phyloP scores from a whole-genome alignment of 768 basidiomycete genomes.

The Collybia nuda region DNA sequence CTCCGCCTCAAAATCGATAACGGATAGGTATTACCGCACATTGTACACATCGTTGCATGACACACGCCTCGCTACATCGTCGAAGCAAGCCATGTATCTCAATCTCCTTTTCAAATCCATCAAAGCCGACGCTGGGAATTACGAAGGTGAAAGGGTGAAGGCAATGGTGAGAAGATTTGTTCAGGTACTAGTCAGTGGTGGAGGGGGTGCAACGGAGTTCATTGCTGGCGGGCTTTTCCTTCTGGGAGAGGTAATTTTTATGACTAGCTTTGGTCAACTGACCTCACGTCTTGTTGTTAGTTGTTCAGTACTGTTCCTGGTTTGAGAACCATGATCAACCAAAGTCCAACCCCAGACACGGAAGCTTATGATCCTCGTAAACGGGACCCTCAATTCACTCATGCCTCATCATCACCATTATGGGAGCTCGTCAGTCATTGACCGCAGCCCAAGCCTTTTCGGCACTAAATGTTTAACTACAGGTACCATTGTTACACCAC shows the following conservation, averaged over 20 bases:
- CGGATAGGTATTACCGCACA: slow-evolving; percentile 75
- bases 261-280: neutral
- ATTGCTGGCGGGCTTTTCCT: slow-evolving; percentile 86
- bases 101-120: slow-evolving; percentile 91
- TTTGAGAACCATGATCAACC: slow-evolving; percentile 38
- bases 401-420: slow-evolving; percentile 75
- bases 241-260: slow-evolving; percentile 70
- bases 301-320: slow-evolving; percentile 43
- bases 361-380: slow-evolving; percentile 82
- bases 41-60: slow-evolving; percentile 91
- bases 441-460: neutral
- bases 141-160: slow-evolving; percentile 58
- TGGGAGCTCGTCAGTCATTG: slow-evolving; percentile 81
- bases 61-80: slow-evolving; percentile 72
- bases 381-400: slow-evolving; percentile 85
- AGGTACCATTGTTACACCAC: slow-evolving; percentile 82
- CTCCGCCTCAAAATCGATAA: slow-evolving; percentile 48
- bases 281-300: slow-evolving; percentile 15
- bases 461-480: neutral
- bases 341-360: slow-evolving; percentile 18
- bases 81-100: slow-evolving; percentile 96
- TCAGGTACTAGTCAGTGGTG: slow-evolving; percentile 72
- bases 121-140: slow-evolving; percentile 60
- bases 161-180: slow-evolving; percentile 83
- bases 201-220: slow-evolving; percentile 80